Conservation (phyloP, 1,284 basidiomycete genomes). For the Malassezia restricta region DNA sequence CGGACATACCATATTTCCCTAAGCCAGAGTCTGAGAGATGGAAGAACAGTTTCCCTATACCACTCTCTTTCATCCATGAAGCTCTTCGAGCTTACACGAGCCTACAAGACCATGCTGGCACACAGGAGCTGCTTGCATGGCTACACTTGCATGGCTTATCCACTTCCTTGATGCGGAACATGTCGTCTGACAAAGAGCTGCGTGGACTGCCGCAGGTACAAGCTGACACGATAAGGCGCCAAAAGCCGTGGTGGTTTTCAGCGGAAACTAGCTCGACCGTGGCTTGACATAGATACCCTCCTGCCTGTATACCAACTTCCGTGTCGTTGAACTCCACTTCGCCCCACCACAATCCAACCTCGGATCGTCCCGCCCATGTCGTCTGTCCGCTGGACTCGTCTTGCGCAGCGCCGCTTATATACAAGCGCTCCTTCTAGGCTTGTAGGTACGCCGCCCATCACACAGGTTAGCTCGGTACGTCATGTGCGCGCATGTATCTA, state of each 20-base stretch:
- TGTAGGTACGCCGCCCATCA: slow-evolving; percentile 1
- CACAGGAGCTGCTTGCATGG: slow-evolving; percentile 5
- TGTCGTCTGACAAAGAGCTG: too few relatives aligned
- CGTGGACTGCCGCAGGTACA: too few relatives aligned
- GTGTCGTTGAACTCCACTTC: too few relatives aligned
- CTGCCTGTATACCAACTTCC: too few relatives aligned
- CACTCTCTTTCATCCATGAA: not conserved
- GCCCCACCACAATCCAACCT: too few relatives aligned
- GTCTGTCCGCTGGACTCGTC: not conserved
- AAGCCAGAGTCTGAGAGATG: not conserved
- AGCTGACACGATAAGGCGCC: too few relatives aligned
- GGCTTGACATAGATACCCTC: too few relatives aligned
- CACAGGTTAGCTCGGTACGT: slow-evolving; percentile 9
- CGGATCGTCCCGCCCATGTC: too few relatives aligned
- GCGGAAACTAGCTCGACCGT: too few relatives aligned
- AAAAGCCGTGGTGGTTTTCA: too few relatives aligned
- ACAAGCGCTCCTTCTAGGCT: slow-evolving; percentile 3
- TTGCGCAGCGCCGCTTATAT: not conserved
- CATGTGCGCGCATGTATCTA: not conserved
- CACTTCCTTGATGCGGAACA: too few relatives aligned
- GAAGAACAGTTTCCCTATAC: not conserved
- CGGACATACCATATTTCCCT: not conserved
- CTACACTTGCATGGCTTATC: too few relatives aligned
- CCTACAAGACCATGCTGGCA: slow-evolving; percentile 1
- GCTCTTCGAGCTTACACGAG: slow-evolving; percentile 4